Evolutionary conservation across 164 flowering plant species (phyloP).

Genomic region (Kingdonia uniflora): DNA sequence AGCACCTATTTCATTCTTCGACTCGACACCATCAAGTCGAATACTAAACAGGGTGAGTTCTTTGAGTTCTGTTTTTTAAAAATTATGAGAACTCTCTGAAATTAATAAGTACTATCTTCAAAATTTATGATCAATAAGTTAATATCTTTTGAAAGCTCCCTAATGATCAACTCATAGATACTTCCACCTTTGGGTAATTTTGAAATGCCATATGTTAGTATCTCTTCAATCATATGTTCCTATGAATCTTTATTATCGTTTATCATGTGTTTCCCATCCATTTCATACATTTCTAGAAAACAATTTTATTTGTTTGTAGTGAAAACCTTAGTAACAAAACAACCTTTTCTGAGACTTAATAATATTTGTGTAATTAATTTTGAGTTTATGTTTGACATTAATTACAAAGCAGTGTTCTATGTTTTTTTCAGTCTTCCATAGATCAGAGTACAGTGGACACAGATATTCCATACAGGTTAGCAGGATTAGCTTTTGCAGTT

Average conservation of each 20-base stretch:
- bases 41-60: conserved; percentile 64
- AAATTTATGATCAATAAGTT: too few relatives aligned
- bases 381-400: not conserved
- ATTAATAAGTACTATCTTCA: too few relatives aligned
- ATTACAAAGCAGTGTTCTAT: not conserved
- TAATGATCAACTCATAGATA: not conserved
- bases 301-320: too few relatives aligned
- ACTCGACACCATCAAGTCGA: conserved; percentile 65
- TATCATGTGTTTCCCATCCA: too few relatives aligned
- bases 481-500: conserved; percentile 68
- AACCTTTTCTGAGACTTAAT: too few relatives aligned
- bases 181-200: too few relatives aligned
- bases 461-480: conserved; percentile 82
- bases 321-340: too few relatives aligned
- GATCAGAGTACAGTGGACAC: conserved; percentile 83
- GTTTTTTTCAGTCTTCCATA: conserved; percentile 48
- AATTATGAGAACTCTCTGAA: not conserved
- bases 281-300: too few relatives aligned
- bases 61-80: not conserved
- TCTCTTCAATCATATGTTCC: too few relatives aligned
- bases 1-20: conserved; percentile 78
- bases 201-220: too few relatives aligned
- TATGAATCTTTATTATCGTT: too few relatives aligned
- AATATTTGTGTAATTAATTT: too few relatives aligned
- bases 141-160: not conserved